These are phyloP conservation scores for Maudiozyma barnettii DNA, from an alignment of 805 yeast genomes.

Conservation along the genomic window DNA sequence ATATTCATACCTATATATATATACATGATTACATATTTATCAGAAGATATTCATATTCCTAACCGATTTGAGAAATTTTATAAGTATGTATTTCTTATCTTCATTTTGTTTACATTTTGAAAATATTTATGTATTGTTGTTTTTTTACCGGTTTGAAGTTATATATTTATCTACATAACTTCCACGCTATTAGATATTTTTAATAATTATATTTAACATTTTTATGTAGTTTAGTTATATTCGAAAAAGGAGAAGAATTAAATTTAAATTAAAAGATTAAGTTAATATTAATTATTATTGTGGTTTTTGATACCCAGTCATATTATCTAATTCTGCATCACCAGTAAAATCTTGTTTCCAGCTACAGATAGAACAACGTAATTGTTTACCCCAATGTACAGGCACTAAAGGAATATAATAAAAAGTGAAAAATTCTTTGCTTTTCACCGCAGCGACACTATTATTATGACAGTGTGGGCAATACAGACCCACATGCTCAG, in stretches of 20 bases:
- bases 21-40: neutral
- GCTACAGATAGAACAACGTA: conserved; percentile 44
- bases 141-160: too few species aligned
- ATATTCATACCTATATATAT: neutral
- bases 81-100: too few species aligned
- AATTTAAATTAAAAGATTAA: neutral
- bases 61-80: too few species aligned
- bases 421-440: conserved; percentile 43
- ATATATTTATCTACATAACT: too few species aligned
- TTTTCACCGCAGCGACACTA: conserved; percentile 42
- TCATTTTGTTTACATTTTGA: too few species aligned
- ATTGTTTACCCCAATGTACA: conserved; percentile 41
- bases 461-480: conserved; percentile 55
- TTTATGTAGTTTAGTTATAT: too few species aligned
- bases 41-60: neutral
- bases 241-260: too few species aligned
- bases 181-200: too few species aligned
- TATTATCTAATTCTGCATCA: conserved; percentile 26
- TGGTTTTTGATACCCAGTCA: conserved; percentile 6
- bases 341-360: conserved; percentile 34
- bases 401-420: conserved; percentile 50
- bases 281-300: too few species aligned
- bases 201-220: too few species aligned
- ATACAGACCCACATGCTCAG: conserved; percentile 24
- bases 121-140: too few species aligned